phyloP scores from a whole-genome alignment of 2,329 filamentous ascomycete species.

The Penicillium sp. region DNA sequence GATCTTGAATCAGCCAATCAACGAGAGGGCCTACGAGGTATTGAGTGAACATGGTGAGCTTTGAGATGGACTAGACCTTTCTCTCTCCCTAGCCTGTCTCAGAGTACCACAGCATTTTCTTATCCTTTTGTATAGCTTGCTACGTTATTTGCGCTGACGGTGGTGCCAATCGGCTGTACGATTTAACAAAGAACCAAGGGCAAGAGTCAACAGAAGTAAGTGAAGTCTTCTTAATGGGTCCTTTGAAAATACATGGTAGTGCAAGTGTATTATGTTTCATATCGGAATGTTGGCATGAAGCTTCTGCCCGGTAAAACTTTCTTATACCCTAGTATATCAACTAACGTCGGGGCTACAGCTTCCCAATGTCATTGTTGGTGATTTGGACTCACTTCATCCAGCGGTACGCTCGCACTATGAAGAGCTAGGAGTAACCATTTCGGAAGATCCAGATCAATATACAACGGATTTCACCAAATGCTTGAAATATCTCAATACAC shows the following conservation, averaged over 20 bases:
- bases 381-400: constrained; percentile 78
- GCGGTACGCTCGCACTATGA: constrained; percentile 67
- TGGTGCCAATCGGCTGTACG: constrained; percentile 75
- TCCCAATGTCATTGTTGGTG: constrained; percentile 77
- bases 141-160: constrained; percentile 84
- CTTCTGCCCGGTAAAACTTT: not conserved
- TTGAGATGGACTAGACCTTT: not conserved
- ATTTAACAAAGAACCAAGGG: constrained; percentile 44
- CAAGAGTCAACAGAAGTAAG: constrained; percentile 35
- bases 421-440: constrained; percentile 59
- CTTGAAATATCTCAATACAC: constrained; percentile 58
- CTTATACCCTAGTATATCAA: not conserved
- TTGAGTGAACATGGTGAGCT: constrained; percentile 38
- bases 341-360: constrained; percentile 38
- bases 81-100: not conserved
- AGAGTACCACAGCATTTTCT: not conserved
- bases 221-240: not conserved
- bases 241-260: too few species aligned
- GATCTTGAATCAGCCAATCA: constrained; percentile 63
- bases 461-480: constrained; percentile 91
- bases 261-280: not conserved
- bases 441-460: constrained; percentile 76
- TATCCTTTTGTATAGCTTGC: constrained; percentile 48
- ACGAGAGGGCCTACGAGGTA: constrained; percentile 40
- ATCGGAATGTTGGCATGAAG: not conserved